Percentiles rank a stretch among this genome's conserved stretches.
phyloP scores from a whole-genome alignment of 2,329 filamentous ascomycete genomes.

The Huntiella omanensis region DNA sequence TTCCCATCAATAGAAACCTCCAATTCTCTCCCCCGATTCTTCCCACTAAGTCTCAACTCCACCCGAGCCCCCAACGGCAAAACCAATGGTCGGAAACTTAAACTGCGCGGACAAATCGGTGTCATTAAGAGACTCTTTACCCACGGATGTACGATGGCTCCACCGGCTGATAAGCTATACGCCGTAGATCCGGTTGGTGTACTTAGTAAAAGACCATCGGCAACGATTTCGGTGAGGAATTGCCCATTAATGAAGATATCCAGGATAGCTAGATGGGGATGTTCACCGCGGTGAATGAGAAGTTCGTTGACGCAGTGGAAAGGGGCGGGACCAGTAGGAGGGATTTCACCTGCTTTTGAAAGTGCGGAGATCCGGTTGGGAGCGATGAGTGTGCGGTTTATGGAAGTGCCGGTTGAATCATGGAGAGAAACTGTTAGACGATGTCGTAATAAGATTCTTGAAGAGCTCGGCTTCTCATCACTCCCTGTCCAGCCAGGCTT shows the following conservation, averaged over 20 bases:
- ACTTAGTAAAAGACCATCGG: conserved; percentile 84
- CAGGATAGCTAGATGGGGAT: conserved; percentile 79
- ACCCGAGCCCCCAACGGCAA: conserved; percentile 74
- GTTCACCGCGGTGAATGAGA: conserved; percentile 74
- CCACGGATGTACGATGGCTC: conserved; percentile 83
- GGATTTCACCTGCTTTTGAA: neutral
- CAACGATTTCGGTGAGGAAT: conserved; percentile 82
- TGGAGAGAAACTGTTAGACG: conserved; percentile 75
- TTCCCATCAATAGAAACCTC: conserved; percentile 67
- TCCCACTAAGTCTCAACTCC: conserved; percentile 60
- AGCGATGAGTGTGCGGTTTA: conserved; percentile 31
- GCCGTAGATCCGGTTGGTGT: conserved; percentile 91
- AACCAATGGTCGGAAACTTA: conserved; percentile 82
- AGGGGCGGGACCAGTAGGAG: conserved; percentile 12
- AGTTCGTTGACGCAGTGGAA: conserved; percentile 83
- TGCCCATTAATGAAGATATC: conserved; percentile 79
- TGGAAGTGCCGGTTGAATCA: conserved; percentile 42
- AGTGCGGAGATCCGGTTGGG: conserved; percentile 18
- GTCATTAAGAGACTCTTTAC: conserved; percentile 79
- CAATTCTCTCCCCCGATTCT: conserved; percentile 57
- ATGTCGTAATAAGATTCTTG: conserved; percentile 71
- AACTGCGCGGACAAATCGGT: conserved; percentile 78
- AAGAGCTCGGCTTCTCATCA: conserved; percentile 69
- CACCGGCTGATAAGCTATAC: conserved; percentile 83
- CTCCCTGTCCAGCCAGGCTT: conserved; percentile 43